Base-by-base conservation (phyloP, 2,329 filamentous ascomycete genomes). In the Teratosphaeria epicoccoides region DNA sequence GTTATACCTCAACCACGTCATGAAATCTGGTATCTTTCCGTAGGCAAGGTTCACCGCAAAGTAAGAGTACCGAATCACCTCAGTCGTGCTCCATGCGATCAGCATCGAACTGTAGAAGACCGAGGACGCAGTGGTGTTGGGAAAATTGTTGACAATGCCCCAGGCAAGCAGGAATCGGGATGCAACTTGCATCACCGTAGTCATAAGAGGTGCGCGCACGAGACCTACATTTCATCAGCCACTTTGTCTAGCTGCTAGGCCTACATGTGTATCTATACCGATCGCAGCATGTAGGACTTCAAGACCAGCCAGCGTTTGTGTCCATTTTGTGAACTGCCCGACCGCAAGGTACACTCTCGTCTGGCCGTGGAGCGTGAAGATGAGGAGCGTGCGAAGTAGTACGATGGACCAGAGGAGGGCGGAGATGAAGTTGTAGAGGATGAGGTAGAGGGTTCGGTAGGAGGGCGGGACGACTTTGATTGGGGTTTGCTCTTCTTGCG, bases 51-150 rank as follows among this genome's bases (percentile, higher is more conserved):
- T 82, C 62, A 89, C 77, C 29, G 87, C 85, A 68, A 97, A 97
- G 77, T 87, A 98, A 46, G 81, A 80, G 77, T 98, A 98, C 50
- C 93, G 84, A 62, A 96, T 85, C 49, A 95, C 86, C 73, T 98
- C 93, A 55, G 93, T 96, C 53, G 88, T 70, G 57, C 82, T 85
- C 91, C 93, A 97, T 26, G 93, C 90, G 51, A 84, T 64, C 53
- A 97, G 78, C 87, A 95, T 88, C 62, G 77, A 79, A 59, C 81
- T 76, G 75, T 90, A 94, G 51, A 78, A 80, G 20, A 77, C 72
- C 56, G 76, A 80, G 49, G 71, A 53, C 54, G 66, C 61, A 2
- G 82, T 81, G 49, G 85, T 78, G 51, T 75, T 71, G 9, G 86
- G 87, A 73, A 91, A 95, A 40, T 77, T 76, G 65, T 82, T 77